Conservation (phyloP, 2,329 filamentous ascomycete genomes). For the Fusarium nelsonii region DNA sequence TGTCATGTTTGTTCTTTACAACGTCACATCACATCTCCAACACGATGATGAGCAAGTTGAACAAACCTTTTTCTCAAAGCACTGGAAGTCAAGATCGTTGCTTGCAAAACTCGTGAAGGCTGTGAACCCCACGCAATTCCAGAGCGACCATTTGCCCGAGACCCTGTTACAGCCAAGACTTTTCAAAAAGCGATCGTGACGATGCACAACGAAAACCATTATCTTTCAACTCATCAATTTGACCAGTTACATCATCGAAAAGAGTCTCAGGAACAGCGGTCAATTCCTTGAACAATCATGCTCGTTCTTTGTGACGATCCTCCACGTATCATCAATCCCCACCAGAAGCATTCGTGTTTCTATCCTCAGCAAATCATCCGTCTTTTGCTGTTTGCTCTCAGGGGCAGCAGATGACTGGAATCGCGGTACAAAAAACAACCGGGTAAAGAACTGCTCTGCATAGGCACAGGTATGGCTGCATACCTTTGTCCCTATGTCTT, state of each 20-base stretch:
- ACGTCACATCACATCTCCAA: background rate
- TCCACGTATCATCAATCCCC: constrained; percentile 37
- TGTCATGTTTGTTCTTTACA: background rate
- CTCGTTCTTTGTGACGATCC: constrained; percentile 26
- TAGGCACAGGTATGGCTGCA: background rate
- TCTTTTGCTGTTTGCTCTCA: background rate
- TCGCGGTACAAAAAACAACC: background rate
- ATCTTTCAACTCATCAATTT: constrained; percentile 26
- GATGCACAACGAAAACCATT: constrained; percentile 26
- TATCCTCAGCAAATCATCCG: constrained; percentile 29
- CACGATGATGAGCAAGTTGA: background rate
- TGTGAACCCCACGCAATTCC: constrained; percentile 33
- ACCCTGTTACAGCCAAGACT: constrained; percentile 44
- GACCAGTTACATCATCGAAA: constrained; percentile 30
- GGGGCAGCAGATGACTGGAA: constrained; percentile 1
- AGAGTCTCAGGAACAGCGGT: constrained; percentile 29
- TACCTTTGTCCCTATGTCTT: background rate
- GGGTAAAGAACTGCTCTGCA: background rate
- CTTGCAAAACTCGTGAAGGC: constrained; percentile 5
- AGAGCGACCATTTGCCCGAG: constrained; percentile 31
- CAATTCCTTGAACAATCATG: constrained; percentile 18
- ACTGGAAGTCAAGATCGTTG: constrained; percentile 3
- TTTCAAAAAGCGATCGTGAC: constrained; percentile 40
- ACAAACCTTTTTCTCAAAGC: background rate
- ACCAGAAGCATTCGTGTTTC: constrained; percentile 30